These are phyloP conservation scores for Linnemannia hyalina DNA, from an alignment of 192 early-diverging fungal species.

Conservation along the genomic window DNA sequence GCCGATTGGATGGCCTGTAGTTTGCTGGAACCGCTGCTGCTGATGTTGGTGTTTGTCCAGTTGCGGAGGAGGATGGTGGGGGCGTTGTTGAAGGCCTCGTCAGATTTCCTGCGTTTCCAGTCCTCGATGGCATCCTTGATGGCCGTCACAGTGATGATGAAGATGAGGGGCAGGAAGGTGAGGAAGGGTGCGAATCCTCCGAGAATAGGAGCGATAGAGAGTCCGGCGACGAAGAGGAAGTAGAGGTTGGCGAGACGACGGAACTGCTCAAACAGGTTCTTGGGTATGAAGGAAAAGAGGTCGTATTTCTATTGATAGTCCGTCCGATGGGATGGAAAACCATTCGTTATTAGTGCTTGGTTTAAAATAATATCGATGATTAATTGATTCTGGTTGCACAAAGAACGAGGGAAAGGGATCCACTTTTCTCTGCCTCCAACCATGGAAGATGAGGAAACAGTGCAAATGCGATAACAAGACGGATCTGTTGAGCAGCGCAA, in stretches of 20 bases:
- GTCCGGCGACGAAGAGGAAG: constrained; percentile 89
- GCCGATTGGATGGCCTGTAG: constrained; percentile 14
- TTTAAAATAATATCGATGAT: neutral
- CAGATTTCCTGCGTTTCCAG: constrained; percentile 85
- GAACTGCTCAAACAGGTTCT: constrained; percentile 98
- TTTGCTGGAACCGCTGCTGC: constrained; percentile 14
- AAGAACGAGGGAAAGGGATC: neutral
- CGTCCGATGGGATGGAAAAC: neutral
- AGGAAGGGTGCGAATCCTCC: constrained; percentile 80
- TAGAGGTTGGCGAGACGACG: constrained; percentile 95
- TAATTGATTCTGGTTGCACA: neutral
- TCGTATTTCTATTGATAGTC: constrained; percentile 83
- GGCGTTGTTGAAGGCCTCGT: constrained; percentile 85
- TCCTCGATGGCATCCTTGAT: constrained; percentile 96
- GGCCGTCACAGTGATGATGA: constrained; percentile 84
- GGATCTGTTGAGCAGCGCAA: neutral
- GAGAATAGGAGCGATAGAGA: constrained; percentile 75
- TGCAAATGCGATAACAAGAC: neutral
- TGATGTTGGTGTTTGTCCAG: constrained; percentile 77
- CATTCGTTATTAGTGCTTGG: neutral
- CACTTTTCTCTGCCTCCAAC: neutral
- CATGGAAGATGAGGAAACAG: constrained; percentile 1
- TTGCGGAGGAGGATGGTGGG: constrained; percentile 63
- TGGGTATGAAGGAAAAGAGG: constrained; percentile 89
- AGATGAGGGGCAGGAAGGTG: constrained; percentile 84